Conservation (phyloP, 352 stramenopile genomes). For the Phytophthora agathidicida region DNA sequence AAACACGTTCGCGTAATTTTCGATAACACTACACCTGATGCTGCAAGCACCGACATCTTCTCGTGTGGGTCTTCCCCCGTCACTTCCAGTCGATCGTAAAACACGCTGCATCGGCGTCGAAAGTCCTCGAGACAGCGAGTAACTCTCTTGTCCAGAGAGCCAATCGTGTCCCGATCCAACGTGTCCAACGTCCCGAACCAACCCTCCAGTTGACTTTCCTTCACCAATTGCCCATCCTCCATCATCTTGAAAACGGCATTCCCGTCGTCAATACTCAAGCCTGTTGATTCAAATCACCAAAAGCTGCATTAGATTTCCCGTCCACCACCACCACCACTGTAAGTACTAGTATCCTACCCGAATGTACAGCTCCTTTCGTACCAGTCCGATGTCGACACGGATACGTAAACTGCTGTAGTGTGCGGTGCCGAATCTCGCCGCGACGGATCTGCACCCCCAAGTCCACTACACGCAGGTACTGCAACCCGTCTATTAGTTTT, state of each 20-base stretch:
- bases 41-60: constrained; percentile 36
- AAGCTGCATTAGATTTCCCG: no score
- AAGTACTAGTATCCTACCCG: no score
- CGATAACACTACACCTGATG: constrained; percentile 7
- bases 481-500: background rate
- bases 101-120: constrained; percentile 38
- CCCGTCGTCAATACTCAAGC: constrained; percentile 77
- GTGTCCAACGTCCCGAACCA: constrained; percentile 66
- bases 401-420: constrained; percentile 33
- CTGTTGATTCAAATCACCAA: constrained; percentile 17
- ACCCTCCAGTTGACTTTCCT: constrained; percentile 43
- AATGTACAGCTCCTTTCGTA: constrained; percentile 63
- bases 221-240: constrained; percentile 42
- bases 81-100: constrained; percentile 56
- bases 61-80: constrained; percentile 68
- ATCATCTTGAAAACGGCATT: constrained; percentile 64
- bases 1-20: constrained; percentile 52
- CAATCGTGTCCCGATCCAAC: constrained; percentile 65
- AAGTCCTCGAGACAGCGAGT: constrained; percentile 50
- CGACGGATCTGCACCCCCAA: constrained; percentile 73
- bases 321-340: no score
- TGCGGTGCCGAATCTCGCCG: constrained; percentile 70
- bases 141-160: constrained; percentile 58
- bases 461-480: constrained; percentile 77
- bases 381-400: constrained; percentile 70